These are phyloP conservation scores for Globisporangium orthogonon DNA, from an alignment of 352 stramenopile species.

Conservation along the genomic window DNA sequence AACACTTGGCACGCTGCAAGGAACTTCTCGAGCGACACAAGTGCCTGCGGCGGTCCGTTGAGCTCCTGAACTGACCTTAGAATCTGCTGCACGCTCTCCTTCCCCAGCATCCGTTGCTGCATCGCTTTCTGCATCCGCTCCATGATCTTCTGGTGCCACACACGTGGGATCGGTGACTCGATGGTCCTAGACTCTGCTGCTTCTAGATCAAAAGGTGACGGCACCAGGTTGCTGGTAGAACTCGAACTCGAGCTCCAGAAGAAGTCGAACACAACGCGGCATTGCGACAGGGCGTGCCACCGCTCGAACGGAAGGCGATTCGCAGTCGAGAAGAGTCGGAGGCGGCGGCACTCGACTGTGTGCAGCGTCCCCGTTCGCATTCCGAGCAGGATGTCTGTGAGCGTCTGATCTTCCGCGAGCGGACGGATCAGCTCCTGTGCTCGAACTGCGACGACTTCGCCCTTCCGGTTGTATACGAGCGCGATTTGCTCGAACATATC, in stretches of 20 bases:
- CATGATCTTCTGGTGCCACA: conserved; percentile 49
- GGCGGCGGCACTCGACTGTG: conserved; percentile 35
- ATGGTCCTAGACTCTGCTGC: not conserved
- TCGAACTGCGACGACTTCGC: conserved; percentile 48
- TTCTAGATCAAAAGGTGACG: not conserved
- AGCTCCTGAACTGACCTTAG: conserved; percentile 34
- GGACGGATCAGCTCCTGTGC: conserved; percentile 49
- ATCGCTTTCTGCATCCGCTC: conserved; percentile 33
- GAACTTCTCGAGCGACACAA: conserved; percentile 45
- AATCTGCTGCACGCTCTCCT: conserved; percentile 48
- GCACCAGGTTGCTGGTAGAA: not conserved
- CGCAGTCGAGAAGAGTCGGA: conserved; percentile 44
- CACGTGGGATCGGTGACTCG: conserved; percentile 5
- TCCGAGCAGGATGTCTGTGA: conserved; percentile 22
- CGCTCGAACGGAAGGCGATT: conserved; percentile 45
- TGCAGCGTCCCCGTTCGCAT: conserved; percentile 21
- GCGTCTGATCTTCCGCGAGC: conserved; percentile 19
- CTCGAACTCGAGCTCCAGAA: conserved; percentile 17
- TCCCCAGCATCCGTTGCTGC: conserved; percentile 44
- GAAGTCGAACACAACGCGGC: conserved; percentile 33
- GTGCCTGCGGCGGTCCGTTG: conserved; percentile 19
- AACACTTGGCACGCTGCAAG: conserved; percentile 15
- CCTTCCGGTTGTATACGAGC: conserved; percentile 28
- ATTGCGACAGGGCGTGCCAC: conserved; percentile 32
- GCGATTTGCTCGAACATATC: conserved; percentile 52